phyloP scores from a whole-genome alignment of 306 rosid species.

The Ormosia emarginata region DNA sequence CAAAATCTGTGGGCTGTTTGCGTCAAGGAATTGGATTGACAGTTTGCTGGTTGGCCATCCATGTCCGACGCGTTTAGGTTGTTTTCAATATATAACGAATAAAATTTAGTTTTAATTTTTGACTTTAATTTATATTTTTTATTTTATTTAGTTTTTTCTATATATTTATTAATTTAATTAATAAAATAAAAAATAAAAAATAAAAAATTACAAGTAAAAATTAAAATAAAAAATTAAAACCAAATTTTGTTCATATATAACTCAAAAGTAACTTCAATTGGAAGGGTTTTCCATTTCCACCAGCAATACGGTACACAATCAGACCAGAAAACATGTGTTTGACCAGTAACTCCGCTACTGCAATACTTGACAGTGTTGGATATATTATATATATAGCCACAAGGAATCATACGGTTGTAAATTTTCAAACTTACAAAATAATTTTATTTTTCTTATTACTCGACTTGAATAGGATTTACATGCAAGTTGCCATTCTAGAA shows the following conservation, averaged over 20 bases:
- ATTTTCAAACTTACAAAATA: no score
- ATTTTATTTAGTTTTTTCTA: no score
- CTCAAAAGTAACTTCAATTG: background rate
- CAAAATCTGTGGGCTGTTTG: conserved; percentile 1
- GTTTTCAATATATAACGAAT: background rate
- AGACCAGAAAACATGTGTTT: background rate
- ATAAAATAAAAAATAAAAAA: no score
- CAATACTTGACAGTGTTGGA: background rate
- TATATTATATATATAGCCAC: background rate
- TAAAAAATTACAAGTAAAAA: no score
- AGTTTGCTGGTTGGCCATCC: background rate
- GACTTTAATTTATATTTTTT: no score
- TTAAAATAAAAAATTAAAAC: no score
- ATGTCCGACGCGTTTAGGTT: background rate
- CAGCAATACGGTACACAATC: background rate
- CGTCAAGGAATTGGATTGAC: background rate
- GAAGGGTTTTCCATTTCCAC: background rate
- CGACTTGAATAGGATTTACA: background rate
- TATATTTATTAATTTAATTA: no score
- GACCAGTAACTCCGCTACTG: background rate
- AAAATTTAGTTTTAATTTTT: no score
- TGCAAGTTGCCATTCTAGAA: background rate
- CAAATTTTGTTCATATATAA: no score
- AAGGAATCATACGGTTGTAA: no score
- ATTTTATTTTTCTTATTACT: no score